Evolutionary conservation across 2,329 filamentous ascomycete genomes (phyloP).

Genomic region (Ophiobolus disseminans): DNA sequence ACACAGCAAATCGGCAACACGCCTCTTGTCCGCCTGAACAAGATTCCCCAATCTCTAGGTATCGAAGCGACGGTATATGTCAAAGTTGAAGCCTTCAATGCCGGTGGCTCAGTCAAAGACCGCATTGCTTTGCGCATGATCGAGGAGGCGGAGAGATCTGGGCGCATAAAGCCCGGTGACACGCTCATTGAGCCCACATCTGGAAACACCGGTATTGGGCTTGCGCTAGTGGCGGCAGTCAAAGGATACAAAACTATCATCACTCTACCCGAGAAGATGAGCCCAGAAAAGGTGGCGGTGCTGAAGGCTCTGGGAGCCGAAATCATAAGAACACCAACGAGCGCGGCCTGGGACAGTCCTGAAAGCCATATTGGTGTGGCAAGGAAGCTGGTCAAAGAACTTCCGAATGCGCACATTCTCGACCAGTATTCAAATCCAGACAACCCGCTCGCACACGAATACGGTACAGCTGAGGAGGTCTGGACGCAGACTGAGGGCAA

Average conservation of each 20-base stretch:
- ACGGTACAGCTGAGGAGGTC: constrained; percentile 93
- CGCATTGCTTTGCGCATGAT: constrained; percentile 97
- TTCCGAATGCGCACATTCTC: constrained; percentile 95
- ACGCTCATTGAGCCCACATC: constrained; percentile 98
- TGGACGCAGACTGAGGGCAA: constrained; percentile 88
- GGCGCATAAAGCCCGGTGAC: constrained; percentile 95
- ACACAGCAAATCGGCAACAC: constrained; percentile 94
- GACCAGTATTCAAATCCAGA: constrained; percentile 94
- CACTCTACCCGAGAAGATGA: constrained; percentile 99
- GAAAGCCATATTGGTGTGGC: constrained; percentile 98
- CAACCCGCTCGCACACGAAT: constrained; percentile 93
- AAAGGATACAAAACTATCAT: constrained; percentile 99
- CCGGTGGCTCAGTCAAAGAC: constrained; percentile 92
- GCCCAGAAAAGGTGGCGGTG: constrained; percentile 94
- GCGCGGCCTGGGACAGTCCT: constrained; percentile 91
- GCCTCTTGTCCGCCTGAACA: constrained; percentile 92
- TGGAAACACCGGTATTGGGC: constrained; percentile 96
- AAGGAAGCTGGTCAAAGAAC: constrained; percentile 86
- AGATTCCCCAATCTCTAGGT: constrained; percentile 87
- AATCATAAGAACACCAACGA: constrained; percentile 96
- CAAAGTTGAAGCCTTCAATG: constrained; percentile 93
- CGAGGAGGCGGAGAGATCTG: constrained; percentile 88
- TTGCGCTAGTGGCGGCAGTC: constrained; percentile 91
- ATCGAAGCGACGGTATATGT: constrained; percentile 89
- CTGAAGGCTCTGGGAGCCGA: constrained; percentile 92